Conservation (phyloP, 2,329 filamentous ascomycete genomes). For the Talaromyces sp. region DNA sequence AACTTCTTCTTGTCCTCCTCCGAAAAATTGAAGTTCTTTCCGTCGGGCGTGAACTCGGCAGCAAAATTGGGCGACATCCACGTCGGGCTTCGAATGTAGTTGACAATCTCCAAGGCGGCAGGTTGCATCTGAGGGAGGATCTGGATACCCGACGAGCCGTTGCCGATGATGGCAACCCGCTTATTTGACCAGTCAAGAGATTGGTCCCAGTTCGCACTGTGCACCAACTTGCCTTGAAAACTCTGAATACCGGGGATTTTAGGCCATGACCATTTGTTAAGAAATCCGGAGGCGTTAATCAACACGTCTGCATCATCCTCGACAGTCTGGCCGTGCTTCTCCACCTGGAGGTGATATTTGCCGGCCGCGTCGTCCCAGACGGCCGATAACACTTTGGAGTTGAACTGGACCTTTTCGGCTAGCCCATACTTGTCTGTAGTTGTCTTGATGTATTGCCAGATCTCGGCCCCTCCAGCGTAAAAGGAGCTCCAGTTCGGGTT, state of each 20-base stretch:
- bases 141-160: conserved; percentile 36
- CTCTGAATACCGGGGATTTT: too few species aligned
- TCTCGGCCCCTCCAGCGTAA: conserved; percentile 26
- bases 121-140: conserved; percentile 29
- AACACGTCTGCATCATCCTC: too few species aligned
- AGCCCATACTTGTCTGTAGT: conserved; percentile 26
- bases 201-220: conserved; percentile 32
- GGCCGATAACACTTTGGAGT: conserved; percentile 24
- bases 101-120: conserved; percentile 25
- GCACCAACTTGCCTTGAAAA: conserved; percentile 20
- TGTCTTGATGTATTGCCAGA: conserved; percentile 26
- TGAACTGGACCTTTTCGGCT: conserved; percentile 26
- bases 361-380: conserved; percentile 28
- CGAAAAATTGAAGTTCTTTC: too few species aligned
- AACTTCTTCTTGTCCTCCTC: too few species aligned
- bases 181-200: conserved; percentile 22
- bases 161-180: conserved; percentile 25
- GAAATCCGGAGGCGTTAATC: too few species aligned
- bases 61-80: background rate
- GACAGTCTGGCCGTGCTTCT: too few species aligned
- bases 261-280: too few species aligned
- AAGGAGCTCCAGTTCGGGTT: conserved; percentile 20
- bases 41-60: too few species aligned
- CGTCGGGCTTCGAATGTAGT: background rate
- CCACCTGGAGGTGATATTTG: conserved; percentile 17